A percentile compares a stretch with the other conserved stretches of the same genome.
Conservation (phyloP, 2,329 filamentous ascomycete species). For the Cercospora citrullina region DNA sequence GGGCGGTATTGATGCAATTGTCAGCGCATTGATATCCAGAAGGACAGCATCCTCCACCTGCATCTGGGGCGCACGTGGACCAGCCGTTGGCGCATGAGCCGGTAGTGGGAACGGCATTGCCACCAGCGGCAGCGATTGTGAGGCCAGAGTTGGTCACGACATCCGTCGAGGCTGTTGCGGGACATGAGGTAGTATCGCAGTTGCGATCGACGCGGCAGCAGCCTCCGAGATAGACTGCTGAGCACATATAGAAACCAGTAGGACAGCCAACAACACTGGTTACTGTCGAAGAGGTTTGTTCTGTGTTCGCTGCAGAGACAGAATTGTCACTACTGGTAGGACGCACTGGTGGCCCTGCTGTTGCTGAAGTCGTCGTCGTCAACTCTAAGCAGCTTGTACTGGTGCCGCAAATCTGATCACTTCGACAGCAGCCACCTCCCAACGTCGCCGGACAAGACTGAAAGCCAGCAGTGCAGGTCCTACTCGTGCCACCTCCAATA, state of each 20-base stretch:
- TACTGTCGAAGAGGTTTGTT: conserved; percentile 41
- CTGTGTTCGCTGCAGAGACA: conserved; percentile 21
- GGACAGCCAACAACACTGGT: conserved; percentile 60
- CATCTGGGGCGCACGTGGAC: conserved; percentile 67
- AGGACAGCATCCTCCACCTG: conserved; percentile 81
- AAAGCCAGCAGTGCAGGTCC: conserved; percentile 46
- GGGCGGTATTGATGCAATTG: conserved; percentile 64
- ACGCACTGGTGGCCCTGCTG: conserved; percentile 45
- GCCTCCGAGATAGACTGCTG: conserved; percentile 74
- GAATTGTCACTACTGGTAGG: conserved; percentile 41
- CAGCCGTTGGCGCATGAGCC: conserved; percentile 73
- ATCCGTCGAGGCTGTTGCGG: conserved; percentile 60
- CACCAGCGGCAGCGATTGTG: conserved; percentile 59
- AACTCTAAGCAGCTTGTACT: conserved; percentile 41
- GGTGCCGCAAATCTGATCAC: conserved; percentile 47
- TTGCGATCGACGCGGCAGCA: conserved; percentile 87
- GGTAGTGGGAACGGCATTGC: conserved; percentile 33
- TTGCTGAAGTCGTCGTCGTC: conserved; percentile 37
- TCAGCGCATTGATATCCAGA: conserved; percentile 69
- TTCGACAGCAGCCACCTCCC: conserved; percentile 53
- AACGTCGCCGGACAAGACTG: conserved; percentile 49
- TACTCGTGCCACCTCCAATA: conserved; percentile 22
- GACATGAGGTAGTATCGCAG: conserved; percentile 79
- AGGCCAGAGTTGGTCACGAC: conserved; percentile 64
- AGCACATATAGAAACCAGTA: conserved; percentile 88